Base-by-base conservation (phyloP, 2,329 filamentous ascomycete species). In the Alternaria sp. region DNA sequence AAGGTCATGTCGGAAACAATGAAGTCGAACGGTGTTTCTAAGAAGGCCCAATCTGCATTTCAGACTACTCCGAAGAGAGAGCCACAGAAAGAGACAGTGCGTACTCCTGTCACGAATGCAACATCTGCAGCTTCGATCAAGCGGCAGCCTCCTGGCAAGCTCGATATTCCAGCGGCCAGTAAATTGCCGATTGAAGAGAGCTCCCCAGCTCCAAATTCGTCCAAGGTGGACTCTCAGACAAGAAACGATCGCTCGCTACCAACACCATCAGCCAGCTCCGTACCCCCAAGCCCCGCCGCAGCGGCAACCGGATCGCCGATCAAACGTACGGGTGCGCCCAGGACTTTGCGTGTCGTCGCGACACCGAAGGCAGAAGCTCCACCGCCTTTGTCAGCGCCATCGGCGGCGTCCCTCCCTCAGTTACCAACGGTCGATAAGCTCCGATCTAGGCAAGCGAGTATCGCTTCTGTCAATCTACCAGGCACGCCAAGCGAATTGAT, bases 401-500 rank as follows among this genome's bases (percentile, higher is more conserved):
- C 78, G 24, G 60, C 68, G 11, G 57, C 74, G 7, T 62, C 69
- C 34, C 52, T 77, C 14, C 69, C 73, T 14, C 74, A 77, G 14
- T 63, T 74, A 28, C 70, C 75, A 7, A 74, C 70, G 1, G 71
- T 80, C 7, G 78, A 75, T 21, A 80, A 80, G 51, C 67, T 82
- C 14, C 76, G 81, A 7, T 83, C 82, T 21, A 79, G 84, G 26
- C 81, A 85, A 68, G 80, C 81, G 5, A 85, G 80, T 58, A 75
- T 88, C 11, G 83, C 85, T 7, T 87, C 86, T 1, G 77, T 83
- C 49, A 85, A 89, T 56, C 81, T 85, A 6, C 90, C 91, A n/a
- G 87, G 87, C 28, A 93, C 90, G 0, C 90, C 91, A 1, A 93
- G 90, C 70, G 91, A 93, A 69, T 81, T 87, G 55, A 82, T 91